A percentile compares a stretch with the other conserved stretches of the same genome.
These are phyloP conservation scores for Boletus barrowsii DNA, from an alignment of 768 basidiomycete genomes.

Conservation along the genomic window DNA sequence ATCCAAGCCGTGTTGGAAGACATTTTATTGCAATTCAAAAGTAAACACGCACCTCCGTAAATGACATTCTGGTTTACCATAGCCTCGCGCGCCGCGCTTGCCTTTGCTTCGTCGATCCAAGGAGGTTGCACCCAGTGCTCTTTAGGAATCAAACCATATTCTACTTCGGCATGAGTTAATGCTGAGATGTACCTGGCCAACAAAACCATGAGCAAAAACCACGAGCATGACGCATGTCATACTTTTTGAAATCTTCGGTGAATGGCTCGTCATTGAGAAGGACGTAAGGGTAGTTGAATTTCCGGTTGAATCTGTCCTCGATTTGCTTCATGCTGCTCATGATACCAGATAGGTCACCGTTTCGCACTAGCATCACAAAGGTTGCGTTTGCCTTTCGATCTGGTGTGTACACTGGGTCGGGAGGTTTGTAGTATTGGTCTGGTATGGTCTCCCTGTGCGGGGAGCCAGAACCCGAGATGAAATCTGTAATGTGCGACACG, in stretches of 20 bases:
- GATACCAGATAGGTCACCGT: conserved; percentile 58
- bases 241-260: conserved; percentile 69
- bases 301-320: conserved; percentile 85
- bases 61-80: conserved; percentile 65
- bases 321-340: conserved; percentile 66
- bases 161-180: conserved; percentile 31
- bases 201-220: conserved; percentile 4
- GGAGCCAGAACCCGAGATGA: conserved; percentile 29
- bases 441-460: conserved; percentile 59
- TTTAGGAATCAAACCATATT: conserved; percentile 63
- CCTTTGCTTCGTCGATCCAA: conserved; percentile 73
- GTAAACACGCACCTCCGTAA: conserved; percentile 50
- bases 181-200: conserved; percentile 30
- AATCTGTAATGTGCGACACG: conserved; percentile 30
- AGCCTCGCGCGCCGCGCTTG: conserved; percentile 50
- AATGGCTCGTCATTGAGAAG: conserved; percentile 88
- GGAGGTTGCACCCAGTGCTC: conserved; percentile 77
- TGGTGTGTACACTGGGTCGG: conserved; percentile 35
- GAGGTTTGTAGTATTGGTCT: conserved; percentile 51
- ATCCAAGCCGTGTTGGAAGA: neutral
- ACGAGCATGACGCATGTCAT: conserved; percentile 14
- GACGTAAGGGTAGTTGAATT: conserved; percentile 80
- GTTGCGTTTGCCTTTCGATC: conserved; percentile 77
- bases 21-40: neutral
- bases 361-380: conserved; percentile 77